Evolutionary conservation across 2,329 filamentous ascomycete species (phyloP).

Genomic region (Penicillium frequentans): DNA sequence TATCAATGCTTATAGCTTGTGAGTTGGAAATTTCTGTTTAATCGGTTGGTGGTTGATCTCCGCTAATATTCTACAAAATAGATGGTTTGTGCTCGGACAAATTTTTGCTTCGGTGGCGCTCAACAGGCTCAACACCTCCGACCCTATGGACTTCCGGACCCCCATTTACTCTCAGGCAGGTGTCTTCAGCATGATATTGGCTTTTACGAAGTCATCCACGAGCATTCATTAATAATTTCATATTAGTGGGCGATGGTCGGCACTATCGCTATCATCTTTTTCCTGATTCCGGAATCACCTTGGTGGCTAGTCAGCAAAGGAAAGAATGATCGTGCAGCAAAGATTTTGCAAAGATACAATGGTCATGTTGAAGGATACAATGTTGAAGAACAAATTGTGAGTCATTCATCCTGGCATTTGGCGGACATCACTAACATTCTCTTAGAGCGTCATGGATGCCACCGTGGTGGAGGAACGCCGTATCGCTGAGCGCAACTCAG

Average conservation of each 20-base stretch:
- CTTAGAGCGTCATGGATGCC: slow-evolving; percentile 36
- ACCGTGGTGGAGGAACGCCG: slow-evolving; percentile 36
- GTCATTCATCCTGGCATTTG: neutral
- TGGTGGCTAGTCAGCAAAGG: slow-evolving; percentile 41
- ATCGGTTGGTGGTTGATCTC: neutral
- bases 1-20: slow-evolving; percentile 45
- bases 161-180: slow-evolving; percentile 44
- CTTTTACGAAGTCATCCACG: too few relatives aligned
- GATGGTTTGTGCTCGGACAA: slow-evolving; percentile 47
- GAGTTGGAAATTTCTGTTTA: slow-evolving; percentile 3
- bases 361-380: slow-evolving; percentile 32
- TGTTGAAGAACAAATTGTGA: slow-evolving; percentile 34
- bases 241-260: slow-evolving; percentile 47
- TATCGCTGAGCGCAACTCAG: slow-evolving; percentile 28
- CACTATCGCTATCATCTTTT: slow-evolving; percentile 40
- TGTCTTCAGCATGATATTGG: too few relatives aligned
- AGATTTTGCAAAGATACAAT: slow-evolving; percentile 30
- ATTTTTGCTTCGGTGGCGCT: slow-evolving; percentile 46
- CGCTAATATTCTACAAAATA: neutral
- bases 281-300: slow-evolving; percentile 37
- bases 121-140: slow-evolving; percentile 31
- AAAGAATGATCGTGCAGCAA: slow-evolving; percentile 32
- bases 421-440: neutral
- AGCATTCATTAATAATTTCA: neutral
- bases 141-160: slow-evolving; percentile 38